phyloP scores from a whole-genome alignment of 352 stramenopile genomes.

The Blastocystis sp. region DNA sequence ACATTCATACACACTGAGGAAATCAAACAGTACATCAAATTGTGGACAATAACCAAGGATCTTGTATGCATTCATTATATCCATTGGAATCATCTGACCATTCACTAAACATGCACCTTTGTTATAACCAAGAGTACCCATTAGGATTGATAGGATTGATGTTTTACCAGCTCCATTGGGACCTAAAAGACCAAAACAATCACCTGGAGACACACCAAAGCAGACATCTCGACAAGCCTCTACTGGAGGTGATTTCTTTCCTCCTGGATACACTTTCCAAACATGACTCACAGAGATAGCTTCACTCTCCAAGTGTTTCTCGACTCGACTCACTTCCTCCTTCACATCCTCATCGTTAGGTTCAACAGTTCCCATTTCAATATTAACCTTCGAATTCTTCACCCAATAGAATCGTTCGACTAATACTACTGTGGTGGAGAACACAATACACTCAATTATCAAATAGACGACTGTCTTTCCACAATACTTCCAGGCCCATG shows the following conservation, averaged over 20 bases:
- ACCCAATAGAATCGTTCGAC: slow-evolving; percentile 64
- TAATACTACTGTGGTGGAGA: slow-evolving; percentile 61
- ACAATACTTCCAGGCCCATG: slow-evolving; percentile 66
- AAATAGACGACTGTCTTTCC: slow-evolving; percentile 63
- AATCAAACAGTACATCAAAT: slow-evolving; percentile 87
- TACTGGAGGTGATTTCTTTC: slow-evolving; percentile 75
- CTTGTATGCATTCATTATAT: slow-evolving; percentile 70
- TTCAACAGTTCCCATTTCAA: neutral
- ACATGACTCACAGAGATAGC: slow-evolving; percentile 65
- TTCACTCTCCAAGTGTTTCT: slow-evolving; percentile 62
- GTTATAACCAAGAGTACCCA: slow-evolving; percentile 62
- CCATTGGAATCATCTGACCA: slow-evolving; percentile 74
- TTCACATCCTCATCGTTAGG: slow-evolving; percentile 67
- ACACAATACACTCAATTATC: slow-evolving; percentile 63
- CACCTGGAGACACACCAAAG: slow-evolving; percentile 67
- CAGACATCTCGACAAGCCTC: slow-evolving; percentile 72
- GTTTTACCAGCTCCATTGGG: slow-evolving; percentile 72
- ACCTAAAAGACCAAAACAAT: slow-evolving; percentile 73
- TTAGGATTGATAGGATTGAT: slow-evolving; percentile 76
- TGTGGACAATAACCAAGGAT: slow-evolving; percentile 89
- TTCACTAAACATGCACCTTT: slow-evolving; percentile 71
- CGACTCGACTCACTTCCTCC: slow-evolving; percentile 64
- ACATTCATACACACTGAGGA: slow-evolving; percentile 87
- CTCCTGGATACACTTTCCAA: slow-evolving; percentile 67
- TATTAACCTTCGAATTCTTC: slow-evolving; percentile 58